These are phyloP conservation scores for Lactifluus volemus DNA, from an alignment of 768 basidiomycete genomes.

Conservation along the genomic window DNA sequence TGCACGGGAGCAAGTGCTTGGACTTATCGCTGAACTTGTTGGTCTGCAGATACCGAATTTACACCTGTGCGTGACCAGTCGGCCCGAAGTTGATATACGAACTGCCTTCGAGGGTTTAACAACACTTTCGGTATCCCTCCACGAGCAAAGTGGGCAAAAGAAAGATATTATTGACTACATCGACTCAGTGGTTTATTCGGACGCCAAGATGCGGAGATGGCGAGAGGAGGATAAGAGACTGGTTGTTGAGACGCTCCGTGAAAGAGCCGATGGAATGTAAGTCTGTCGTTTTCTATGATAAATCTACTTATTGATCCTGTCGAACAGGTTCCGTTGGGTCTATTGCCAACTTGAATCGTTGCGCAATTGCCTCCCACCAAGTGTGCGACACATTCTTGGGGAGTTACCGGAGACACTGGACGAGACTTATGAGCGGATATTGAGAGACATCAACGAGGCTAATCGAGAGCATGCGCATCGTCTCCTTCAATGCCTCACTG, in stretches of 20 bases:
- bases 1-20: background rate
- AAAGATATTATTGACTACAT: constrained; percentile 1
- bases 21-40: background rate
- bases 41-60: background rate
- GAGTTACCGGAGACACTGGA: background rate
- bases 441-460: background rate
- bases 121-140: background rate
- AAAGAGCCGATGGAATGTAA: constrained; percentile 2
- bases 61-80: background rate
- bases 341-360: constrained; percentile 1
- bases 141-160: background rate
- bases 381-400: background rate
- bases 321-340: background rate
- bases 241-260: background rate
- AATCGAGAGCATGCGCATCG: background rate
- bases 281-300: background rate
- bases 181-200: background rate
- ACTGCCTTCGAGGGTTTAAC: background rate
- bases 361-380: background rate
- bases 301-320: too few relatives aligned
- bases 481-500: background rate
- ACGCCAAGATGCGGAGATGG: constrained; percentile 3
- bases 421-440: background rate
- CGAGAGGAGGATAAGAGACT: background rate
- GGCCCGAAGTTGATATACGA: background rate